Percentiles rank a stretch among this genome's conserved stretches.
Evolutionary conservation across 2,329 filamentous ascomycete genomes (phyloP).

Genomic region (Fusarium guadeloupense): DNA sequence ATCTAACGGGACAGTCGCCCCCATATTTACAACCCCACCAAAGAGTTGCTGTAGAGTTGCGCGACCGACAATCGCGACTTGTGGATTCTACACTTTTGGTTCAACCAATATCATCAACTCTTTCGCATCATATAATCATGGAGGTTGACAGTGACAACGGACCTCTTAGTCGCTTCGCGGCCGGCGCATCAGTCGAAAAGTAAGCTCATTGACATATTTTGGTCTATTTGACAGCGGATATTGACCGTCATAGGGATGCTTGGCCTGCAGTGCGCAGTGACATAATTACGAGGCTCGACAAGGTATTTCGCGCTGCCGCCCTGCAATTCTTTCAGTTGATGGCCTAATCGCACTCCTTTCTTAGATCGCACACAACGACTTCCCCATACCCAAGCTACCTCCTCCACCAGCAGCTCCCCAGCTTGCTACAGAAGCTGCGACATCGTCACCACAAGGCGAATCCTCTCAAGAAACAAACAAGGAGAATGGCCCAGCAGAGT

Average conservation of each 20-base stretch:
- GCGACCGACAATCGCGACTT: conserved; percentile 18
- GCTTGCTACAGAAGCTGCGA: conserved; percentile 53
- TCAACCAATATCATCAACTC: conserved; percentile 12
- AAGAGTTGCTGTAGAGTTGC: conserved; percentile 29
- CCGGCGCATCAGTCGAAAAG: conserved; percentile 64
- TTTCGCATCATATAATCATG: conserved; percentile 53
- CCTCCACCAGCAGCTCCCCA: conserved; percentile 53
- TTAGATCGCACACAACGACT: conserved; percentile 79
- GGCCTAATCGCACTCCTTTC: conserved; percentile 8
- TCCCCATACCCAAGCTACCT: conserved; percentile 73
- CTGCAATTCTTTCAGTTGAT: background rate
- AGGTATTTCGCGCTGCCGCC: conserved; percentile 49
- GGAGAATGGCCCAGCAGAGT: conserved; percentile 67
- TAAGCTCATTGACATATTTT: conserved; percentile 49
- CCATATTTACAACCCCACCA: conserved; percentile 46
- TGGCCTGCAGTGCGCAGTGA: conserved; percentile 75
- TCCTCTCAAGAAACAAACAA: conserved; percentile 70
- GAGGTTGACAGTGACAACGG: conserved; percentile 65
- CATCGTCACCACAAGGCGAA: conserved; percentile 55
- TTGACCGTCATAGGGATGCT: conserved; percentile 61
- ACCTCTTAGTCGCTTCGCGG: conserved; percentile 58
- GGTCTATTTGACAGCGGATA: conserved; percentile 17
- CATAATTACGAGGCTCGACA: conserved; percentile 74
- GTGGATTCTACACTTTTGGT: conserved; percentile 14
- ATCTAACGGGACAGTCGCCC: conserved; percentile 38